Conservation (phyloP, 345 rosid genomes). For the Punica granatum region DNA sequence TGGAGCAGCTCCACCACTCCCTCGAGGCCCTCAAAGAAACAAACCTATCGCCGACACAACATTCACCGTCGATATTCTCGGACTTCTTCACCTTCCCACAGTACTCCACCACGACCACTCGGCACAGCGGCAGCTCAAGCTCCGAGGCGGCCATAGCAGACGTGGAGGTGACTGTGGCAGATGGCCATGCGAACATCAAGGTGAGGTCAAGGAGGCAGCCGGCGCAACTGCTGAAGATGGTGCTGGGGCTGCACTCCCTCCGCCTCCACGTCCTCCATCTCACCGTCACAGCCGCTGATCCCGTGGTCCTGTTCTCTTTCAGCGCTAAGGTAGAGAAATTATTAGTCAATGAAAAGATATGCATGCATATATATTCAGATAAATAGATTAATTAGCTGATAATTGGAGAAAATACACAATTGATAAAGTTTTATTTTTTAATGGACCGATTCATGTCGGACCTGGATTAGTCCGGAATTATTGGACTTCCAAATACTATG, state of each 20-base stretch:
- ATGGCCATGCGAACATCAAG: slow-evolving; percentile 51
- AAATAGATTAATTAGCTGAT: no score
- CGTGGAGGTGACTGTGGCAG: slow-evolving; percentile 59
- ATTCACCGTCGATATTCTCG: slow-evolving; percentile 32
- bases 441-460: no score
- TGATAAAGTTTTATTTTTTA: no score
- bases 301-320: slow-evolving; percentile 44
- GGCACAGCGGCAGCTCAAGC: not conserved
- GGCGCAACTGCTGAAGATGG: slow-evolving; percentile 43
- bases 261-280: slow-evolving; percentile 45
- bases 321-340: slow-evolving; percentile 41
- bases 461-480: no score
- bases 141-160: slow-evolving; percentile 27
- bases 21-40: slow-evolving; percentile 19
- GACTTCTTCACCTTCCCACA: slow-evolving; percentile 54
- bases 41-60: slow-evolving; percentile 2
- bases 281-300: slow-evolving; percentile 37
- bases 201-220: slow-evolving; percentile 39
- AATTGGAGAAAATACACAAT: no score
- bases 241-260: slow-evolving; percentile 40
- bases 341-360: no score
- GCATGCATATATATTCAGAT: no score
- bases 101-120: slow-evolving; percentile 23
- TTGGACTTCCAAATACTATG: no score
- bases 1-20: slow-evolving; percentile 52